Percentiles rank a stretch among this genome's conserved stretches.
Conservation (phyloP, 176 grass and related monocot genomes). For the Zizania latifolia region DNA sequence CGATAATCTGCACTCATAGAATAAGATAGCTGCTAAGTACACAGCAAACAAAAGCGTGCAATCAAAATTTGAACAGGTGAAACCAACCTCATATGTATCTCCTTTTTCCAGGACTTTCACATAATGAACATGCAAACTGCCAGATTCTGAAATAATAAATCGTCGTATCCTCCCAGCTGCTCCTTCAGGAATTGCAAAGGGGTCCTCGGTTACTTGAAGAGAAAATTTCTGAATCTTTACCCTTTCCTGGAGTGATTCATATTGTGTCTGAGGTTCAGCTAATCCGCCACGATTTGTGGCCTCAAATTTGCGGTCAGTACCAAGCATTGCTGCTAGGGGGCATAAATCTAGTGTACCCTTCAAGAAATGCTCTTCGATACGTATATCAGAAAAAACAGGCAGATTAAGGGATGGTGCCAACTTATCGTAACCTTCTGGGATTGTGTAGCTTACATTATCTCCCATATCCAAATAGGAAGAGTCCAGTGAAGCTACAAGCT, state of each 20-base stretch:
- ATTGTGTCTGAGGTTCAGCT: slow-evolving; percentile 68
- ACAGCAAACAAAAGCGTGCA: slow-evolving; percentile 1
- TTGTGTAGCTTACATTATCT: slow-evolving; percentile 65
- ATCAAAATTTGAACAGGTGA: slow-evolving; percentile 23
- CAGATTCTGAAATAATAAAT: slow-evolving; percentile 80
- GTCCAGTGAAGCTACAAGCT: slow-evolving; percentile 60
- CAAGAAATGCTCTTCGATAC: slow-evolving; percentile 68
- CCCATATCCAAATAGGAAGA: slow-evolving; percentile 84
- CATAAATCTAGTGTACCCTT: slow-evolving; percentile 62
- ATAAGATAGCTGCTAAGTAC: slow-evolving; percentile 15
- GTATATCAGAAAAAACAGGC: slow-evolving; percentile 79
- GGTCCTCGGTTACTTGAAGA: slow-evolving; percentile 79
- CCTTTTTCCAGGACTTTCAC: slow-evolving; percentile 99
- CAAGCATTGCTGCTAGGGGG: slow-evolving; percentile 69
- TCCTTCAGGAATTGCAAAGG: slow-evolving; percentile 91
- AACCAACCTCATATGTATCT: slow-evolving; percentile 92
- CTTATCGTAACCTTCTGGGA: slow-evolving; percentile 90
- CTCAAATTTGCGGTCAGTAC: slow-evolving; percentile 54
- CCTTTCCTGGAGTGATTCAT: slow-evolving; percentile 86
- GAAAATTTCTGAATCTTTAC: slow-evolving; percentile 68
- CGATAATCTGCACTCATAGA: slow-evolving; percentile 81
- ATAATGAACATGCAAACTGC: slow-evolving; percentile 84
- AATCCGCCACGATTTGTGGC: slow-evolving; percentile 58
- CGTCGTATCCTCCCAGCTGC: slow-evolving; percentile 85
- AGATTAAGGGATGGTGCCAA: slow-evolving; percentile 69